Conservation (phyloP, 495 filamentous ascomycete species). For the Hypoxylon rickii region DNA sequence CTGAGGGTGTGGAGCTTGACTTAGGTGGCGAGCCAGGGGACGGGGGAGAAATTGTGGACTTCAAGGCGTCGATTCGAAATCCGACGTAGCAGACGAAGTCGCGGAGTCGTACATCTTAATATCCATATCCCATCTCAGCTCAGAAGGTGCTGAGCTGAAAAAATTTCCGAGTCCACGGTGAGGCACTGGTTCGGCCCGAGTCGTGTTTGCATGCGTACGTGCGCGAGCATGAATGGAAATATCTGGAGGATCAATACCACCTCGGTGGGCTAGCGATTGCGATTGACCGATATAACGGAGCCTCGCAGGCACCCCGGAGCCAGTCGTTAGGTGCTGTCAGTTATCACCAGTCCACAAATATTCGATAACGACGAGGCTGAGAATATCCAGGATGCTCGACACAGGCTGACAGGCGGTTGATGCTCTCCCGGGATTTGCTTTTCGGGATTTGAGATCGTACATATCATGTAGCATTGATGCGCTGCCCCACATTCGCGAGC, state of each 20-base stretch:
- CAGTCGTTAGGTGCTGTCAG: neutral
- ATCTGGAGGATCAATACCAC: too few relatives aligned
- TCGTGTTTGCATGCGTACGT: too few relatives aligned
- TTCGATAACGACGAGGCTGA: conserved; percentile 29
- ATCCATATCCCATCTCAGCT: too few relatives aligned
- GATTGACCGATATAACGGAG: neutral
- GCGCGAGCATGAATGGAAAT: neutral
- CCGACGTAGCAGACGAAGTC: conserved; percentile 4
- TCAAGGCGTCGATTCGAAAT: conserved; percentile 17
- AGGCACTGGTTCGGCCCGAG: conserved; percentile 5
- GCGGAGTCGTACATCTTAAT: conserved; percentile 19
- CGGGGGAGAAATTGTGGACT: conserved; percentile 17
- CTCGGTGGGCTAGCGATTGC: neutral
- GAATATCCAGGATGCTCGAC: neutral
- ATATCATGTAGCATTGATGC: too few relatives aligned
- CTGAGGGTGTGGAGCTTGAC: conserved; percentile 58
- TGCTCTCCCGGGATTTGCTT: conserved; percentile 13
- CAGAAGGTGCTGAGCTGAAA: too few relatives aligned
- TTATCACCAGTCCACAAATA: neutral
- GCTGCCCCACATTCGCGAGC: too few relatives aligned
- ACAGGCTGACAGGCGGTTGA: too few relatives aligned
- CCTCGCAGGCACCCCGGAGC: neutral
- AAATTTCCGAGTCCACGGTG: too few relatives aligned
- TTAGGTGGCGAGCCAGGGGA: conserved; percentile 22
- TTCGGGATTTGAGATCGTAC: conserved; percentile 21